Evolutionary conservation across 139 green algal species (phyloP).

Genomic region (Picocystis salinarum): DNA sequence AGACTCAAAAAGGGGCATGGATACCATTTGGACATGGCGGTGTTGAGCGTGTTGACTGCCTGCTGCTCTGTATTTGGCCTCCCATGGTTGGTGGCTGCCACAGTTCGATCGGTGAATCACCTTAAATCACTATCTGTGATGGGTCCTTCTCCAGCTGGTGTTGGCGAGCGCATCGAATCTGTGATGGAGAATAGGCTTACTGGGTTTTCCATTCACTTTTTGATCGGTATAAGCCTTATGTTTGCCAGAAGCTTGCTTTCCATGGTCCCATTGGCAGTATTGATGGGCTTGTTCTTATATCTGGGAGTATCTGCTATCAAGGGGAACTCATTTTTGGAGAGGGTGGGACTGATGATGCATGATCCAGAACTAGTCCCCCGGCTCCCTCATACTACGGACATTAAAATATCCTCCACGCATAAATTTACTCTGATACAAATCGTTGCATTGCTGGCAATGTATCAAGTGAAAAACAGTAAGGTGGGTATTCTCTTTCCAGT

Average conservation of each 20-base stretch:
- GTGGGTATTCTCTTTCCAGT: too few species aligned
- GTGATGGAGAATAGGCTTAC: constrained; percentile 3
- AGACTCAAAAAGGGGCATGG: constrained; percentile 8
- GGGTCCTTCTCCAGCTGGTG: too few species aligned
- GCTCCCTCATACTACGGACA: too few species aligned
- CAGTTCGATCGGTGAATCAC: constrained; percentile 6
- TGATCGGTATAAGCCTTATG: not conserved
- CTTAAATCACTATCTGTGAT: constrained; percentile 1
- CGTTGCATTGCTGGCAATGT: too few species aligned
- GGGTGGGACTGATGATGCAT: not conserved
- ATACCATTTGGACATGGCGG: constrained; percentile 8
- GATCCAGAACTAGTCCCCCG: too few species aligned
- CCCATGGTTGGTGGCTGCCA: constrained; percentile 6
- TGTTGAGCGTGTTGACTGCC: not conserved
- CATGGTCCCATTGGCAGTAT: not conserved
- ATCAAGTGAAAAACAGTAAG: too few species aligned
- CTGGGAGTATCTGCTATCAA: constrained; percentile 1
- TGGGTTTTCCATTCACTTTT: not conserved
- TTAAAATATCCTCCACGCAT: too few species aligned
- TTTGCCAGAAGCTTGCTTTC: not conserved
- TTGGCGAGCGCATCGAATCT: not conserved
- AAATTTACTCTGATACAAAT: too few species aligned
- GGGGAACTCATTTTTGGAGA: constrained; percentile 4
- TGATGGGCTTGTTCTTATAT: constrained; percentile 3
- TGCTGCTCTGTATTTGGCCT: constrained; percentile 1